These are phyloP conservation scores for Sporothrix luriei DNA, from an alignment of 2,329 filamentous ascomycete genomes.

Conservation along the genomic window DNA sequence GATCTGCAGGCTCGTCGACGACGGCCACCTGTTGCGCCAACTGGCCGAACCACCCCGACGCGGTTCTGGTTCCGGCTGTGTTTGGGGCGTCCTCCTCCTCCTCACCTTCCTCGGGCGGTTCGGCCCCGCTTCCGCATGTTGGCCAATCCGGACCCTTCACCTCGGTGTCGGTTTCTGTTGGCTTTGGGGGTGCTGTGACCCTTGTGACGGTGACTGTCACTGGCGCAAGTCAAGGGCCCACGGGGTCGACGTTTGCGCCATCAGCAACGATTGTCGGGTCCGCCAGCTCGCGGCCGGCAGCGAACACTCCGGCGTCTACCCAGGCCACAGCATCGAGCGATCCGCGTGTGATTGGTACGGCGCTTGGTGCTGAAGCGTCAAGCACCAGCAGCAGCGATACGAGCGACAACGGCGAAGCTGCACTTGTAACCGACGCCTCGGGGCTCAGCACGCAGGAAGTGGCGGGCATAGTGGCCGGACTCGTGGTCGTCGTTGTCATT, in stretches of 20 bases:
- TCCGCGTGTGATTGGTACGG: background rate
- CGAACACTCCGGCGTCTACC: background rate
- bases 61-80: conserved; percentile 20
- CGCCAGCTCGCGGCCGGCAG: background rate
- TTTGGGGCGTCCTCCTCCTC: background rate
- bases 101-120: background rate
- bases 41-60: conserved; percentile 30
- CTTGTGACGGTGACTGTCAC: background rate
- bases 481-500: conserved; percentile 28
- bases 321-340: background rate
- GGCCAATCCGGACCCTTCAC: background rate
- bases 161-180: background rate
- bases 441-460: conserved; percentile 30
- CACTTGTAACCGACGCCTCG: background rate
- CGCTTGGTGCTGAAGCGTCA: background rate
- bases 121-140: background rate
- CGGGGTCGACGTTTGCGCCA: background rate
- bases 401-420: conserved; percentile 4
- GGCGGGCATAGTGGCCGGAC: conserved; percentile 30
- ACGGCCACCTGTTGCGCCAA: conserved; percentile 14
- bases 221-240: background rate
- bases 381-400: background rate
- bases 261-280: background rate
- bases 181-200: background rate
- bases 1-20: conserved; percentile 16